Base-by-base conservation (phyloP, 2,329 filamentous ascomycete species). In the Pseudogymnoascus pannorum region DNA sequence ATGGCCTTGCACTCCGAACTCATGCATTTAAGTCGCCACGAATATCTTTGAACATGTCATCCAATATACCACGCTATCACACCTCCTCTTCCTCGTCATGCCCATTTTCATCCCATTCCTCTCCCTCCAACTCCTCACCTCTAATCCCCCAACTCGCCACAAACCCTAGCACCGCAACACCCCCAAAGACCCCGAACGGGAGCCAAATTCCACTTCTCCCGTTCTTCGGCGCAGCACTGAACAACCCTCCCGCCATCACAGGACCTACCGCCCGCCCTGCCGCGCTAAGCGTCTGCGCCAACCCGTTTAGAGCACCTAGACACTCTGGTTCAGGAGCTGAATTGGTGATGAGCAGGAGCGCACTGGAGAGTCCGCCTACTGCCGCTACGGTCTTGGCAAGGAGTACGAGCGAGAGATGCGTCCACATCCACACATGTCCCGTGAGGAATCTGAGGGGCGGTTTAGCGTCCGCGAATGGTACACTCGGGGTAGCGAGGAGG, bases 241-340 rank as follows among this genome's bases (percentile, higher is more conserved):
- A 99, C 0, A 99, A 78, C 0, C 87, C 87, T 0, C 94, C 94
- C 0, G 92, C 94, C 0, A 96, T 78, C 66, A 97, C 92, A 0
- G 94, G 94, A 0, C 94, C 94, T 0, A 91, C 83, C 44, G 92
- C 92, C 63, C 94, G 86, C 7, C 94, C 94, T 0, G 90, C 91
- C 0, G 94, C 94, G 0, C 91, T 96, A 0, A 99, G 84, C 0
- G 92, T 96, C 74, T 99, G 94, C 0, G 94, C 94, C 31, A 97
- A 82, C 8, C 94, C 94, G 70, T 99, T 97, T 24, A 99, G 80
- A 0, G 91, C 92, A 2, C 94, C 94, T 0, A 99, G 82, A 0
- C 90, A 92, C 4, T 88, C 86, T 72, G 93, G 84, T 6, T 92
- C 91, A 0, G 92, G 90, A 0, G 92, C 91, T 1, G 90, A 95